Base-by-base conservation (phyloP, 176 grass and related monocot genomes). In the Elaeis guineensis region DNA sequence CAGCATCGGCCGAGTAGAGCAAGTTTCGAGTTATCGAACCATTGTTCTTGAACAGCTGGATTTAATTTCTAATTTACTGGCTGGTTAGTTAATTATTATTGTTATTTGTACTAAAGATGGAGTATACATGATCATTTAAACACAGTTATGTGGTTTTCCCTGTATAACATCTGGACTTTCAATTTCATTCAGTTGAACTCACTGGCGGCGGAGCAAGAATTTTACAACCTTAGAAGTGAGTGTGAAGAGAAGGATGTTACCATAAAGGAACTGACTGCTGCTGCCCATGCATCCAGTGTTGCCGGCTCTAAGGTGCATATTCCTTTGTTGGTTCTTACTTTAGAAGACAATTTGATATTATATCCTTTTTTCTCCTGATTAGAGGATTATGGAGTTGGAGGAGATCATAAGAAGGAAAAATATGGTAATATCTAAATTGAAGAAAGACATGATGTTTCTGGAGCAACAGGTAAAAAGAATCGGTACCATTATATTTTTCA, bases 141-240 rank as follows among this genome's bases (percentile, higher is more conserved):
- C 35, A 44, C 11, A 6, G 35, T 11, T 44, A 44, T 14, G 11
- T 44, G 35, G 9, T 44, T 44, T 21, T 21, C 18, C 21, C 19
- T 0, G 3, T 22, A 22, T 21, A 1, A 56, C 11, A 56, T 21
- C 21, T 0, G 39, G 29, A 35, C 69, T n/a, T 5, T 82, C 20
- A 72, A 68, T 72, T 62, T 16, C 16, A 52, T 85, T 17, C 80
- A 90, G 82, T 62, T 90, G 55, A 78, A 62, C 80, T 82, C 72
- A 51, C 52, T 89, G 19, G 82, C 85, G 30, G 73, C 57, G 77
- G 83, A 95, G 39, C 77, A 84, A 65, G 83, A 96, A 61, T 66
- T 90, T 53, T 88, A 90, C 64, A 87, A 96, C 69, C 81, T 90
- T 85, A 80, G 72, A 59, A 96, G 87, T 62, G 83, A 85, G 62